A percentile compares a stretch with the other conserved stretches of the same genome.
Conservation (phyloP, 495 filamentous ascomycete species). For the Neurospora sp. region DNA sequence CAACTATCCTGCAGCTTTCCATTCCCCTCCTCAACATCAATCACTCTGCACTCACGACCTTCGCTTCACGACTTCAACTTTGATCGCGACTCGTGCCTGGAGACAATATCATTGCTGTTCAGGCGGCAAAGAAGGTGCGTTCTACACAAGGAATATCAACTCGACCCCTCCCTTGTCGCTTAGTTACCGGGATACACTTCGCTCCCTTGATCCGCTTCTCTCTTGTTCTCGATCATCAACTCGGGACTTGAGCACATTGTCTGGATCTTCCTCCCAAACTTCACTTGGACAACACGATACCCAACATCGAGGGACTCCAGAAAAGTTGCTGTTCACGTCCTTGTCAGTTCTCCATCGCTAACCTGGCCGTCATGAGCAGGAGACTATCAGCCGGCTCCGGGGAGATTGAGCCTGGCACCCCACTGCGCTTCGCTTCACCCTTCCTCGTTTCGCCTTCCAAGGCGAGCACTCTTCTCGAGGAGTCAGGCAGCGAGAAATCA, state of each 20-base stretch:
- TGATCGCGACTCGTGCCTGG: not conserved
- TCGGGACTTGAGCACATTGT: not conserved
- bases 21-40: not conserved
- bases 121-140: not conserved
- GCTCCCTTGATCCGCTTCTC: not conserved
- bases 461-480: not conserved
- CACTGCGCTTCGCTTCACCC: not conserved
- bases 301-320: not conserved
- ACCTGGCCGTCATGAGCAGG: not conserved
- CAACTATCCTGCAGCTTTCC: not conserved
- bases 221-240: not conserved
- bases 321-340: not conserved
- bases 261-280: not conserved
- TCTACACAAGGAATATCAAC: not conserved
- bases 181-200: not conserved
- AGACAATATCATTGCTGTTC: not conserved
- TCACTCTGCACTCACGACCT: not conserved
- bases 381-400: not conserved
- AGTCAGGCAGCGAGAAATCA: not conserved
- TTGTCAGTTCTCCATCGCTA: not conserved
- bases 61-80: not conserved
- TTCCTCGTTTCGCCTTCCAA: not conserved
- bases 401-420: not conserved
- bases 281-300: not conserved
- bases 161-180: not conserved